Evolutionary conservation across 768 basidiomycete species (phyloP).

Genomic region (Cystobasidium onofrii): DNA sequence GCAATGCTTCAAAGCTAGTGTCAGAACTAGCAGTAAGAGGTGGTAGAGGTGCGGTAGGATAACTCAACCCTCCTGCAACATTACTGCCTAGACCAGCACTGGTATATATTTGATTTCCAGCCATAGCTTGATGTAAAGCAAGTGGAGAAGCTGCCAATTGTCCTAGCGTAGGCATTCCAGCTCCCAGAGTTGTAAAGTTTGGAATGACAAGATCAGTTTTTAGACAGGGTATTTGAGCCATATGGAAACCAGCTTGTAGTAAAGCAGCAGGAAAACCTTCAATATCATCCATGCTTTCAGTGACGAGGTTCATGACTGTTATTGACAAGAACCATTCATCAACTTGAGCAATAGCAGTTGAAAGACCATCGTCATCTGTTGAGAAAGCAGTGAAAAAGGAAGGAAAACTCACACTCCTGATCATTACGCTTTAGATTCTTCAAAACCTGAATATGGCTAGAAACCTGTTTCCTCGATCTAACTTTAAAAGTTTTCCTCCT

Average conservation of each 20-base stretch:
- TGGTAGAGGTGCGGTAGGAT: no score
- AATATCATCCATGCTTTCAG: conserved; percentile 5
- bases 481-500: conserved; percentile 41
- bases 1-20: neutral
- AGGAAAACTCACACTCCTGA: conserved; percentile 36
- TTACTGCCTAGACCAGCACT: no score
- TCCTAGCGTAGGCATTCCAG: neutral
- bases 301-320: conserved; percentile 19
- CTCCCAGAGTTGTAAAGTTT: neutral
- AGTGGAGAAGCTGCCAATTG: no score
- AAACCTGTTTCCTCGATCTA: conserved; percentile 45
- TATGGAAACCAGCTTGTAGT: conserved; percentile 21
- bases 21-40: neutral
- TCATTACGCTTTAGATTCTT: conserved; percentile 42
- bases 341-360: no score
- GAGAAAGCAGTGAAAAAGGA: no score
- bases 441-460: conserved; percentile 46
- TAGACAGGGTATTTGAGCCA: conserved; percentile 1
- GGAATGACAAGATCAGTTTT: neutral
- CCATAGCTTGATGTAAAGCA: no score
- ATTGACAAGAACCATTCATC: no score
- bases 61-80: no score
- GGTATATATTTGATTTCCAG: no score
- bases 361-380: no score
- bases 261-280: conserved; percentile 11